Evolutionary conservation across 2,329 filamentous ascomycete species (phyloP), one percentile per base, ranked within the genome.

Genomic region (Ustilaginoidea virens): DNA sequence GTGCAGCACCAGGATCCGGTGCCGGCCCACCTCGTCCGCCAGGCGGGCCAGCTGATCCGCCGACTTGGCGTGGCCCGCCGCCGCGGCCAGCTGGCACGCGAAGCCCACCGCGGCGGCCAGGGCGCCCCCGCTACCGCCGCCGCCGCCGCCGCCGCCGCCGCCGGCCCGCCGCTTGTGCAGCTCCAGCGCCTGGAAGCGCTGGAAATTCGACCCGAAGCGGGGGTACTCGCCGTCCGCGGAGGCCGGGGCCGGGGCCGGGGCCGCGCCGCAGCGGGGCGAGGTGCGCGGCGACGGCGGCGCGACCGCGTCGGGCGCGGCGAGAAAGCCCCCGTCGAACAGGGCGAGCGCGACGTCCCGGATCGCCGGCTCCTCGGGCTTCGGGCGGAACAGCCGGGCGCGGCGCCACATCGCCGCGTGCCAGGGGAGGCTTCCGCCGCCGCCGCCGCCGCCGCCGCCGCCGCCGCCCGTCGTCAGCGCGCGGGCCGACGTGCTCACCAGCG

Each of bases 101-200:
- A 90, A 83, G 1, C 80, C 80, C 18, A 59, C 60, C 26, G 60
- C 63, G 4, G 67, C 69, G 48, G 83, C 87, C 5, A 59, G 58
- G 1, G n/a, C n/a, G n/a, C n/a, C n/a, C n/a, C n/a, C n/a, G n/a
- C n/a, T n/a, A n/a, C n/a, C n/a, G n/a, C n/a, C n/a, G n/a, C n/a
- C n/a, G n/a, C n/a, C n/a, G n/a, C n/a, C n/a, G n/a, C n/a, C n/a
- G n/a, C n/a, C n/a, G n/a, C n/a, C n/a, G n/a, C 60, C 55, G 1
- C 62, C 55, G 33, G 79, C 63, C 11, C 61, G 54, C 12, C 78
- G 65, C 58, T 92, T 92, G 44, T 59, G 61, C 37, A 92, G 52
- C 52, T 92, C 82, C 39, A 77, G 72, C 0, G 85, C 83, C 16
- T 79, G 75, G 45, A 85, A 87, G 5, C 85, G 75, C 55, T 90